Conservation (phyloP, 78 protist species). For the Mantamonas sphyraenae region DNA sequence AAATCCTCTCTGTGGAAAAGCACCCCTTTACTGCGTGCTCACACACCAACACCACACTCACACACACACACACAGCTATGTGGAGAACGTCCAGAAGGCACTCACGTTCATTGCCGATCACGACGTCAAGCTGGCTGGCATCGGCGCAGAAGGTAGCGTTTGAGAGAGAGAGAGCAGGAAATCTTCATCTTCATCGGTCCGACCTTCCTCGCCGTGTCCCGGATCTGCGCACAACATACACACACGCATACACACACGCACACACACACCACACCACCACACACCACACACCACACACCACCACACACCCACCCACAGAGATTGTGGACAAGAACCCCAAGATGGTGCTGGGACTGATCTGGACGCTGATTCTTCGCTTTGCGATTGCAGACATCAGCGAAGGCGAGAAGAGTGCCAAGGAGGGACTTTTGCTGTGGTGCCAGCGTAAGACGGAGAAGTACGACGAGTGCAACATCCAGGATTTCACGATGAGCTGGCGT, state of each 20-base stretch:
- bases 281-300: too few species aligned
- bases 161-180: too few species aligned
- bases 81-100: background rate
- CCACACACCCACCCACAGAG: too few species aligned
- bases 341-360: slow-evolving; percentile 61
- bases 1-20: too few species aligned
- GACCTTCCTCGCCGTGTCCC: too few species aligned
- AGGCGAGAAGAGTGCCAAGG: slow-evolving; percentile 53
- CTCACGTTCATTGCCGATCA: slow-evolving; percentile 24
- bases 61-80: too few species aligned
- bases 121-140: background rate
- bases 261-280: too few species aligned
- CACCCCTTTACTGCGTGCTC: too few species aligned
- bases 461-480: slow-evolving; percentile 8
- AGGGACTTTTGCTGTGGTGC: slow-evolving; percentile 75
- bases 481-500: slow-evolving; percentile 33
- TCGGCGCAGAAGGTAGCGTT: background rate
- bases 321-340: slow-evolving; percentile 37
- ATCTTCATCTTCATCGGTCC: too few species aligned
- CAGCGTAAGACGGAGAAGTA: slow-evolving; percentile 40
- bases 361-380: slow-evolving; percentile 53
- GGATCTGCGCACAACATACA: too few species aligned
- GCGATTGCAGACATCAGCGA: slow-evolving; percentile 52
- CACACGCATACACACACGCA: too few species aligned
- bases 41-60: too few species aligned